Evolutionary conservation across 2,329 filamentous ascomycete species (phyloP), one percentile per base, ranked within the genome.

Genomic region (Fusarium goolgardi): DNA sequence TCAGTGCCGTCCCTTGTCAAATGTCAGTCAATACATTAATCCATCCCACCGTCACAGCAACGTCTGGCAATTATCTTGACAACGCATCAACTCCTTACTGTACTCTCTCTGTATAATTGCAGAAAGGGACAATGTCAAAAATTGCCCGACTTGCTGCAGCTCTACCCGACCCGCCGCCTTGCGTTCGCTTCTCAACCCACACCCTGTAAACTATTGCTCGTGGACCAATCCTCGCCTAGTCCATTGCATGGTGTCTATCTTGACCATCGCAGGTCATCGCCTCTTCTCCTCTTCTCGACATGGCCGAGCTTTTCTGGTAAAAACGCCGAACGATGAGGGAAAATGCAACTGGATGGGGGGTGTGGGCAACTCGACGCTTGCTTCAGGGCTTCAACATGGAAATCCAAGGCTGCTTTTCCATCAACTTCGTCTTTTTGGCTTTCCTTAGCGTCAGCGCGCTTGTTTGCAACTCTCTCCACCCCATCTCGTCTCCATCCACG

Each of bases 41-140:
- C 65, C 60, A 65, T 72, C 69, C 68, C 66, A 64, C 63, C 59
- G 58, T 76, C 73, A 75, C 72, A 40, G 47, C 64, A 74, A 78
- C 59, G 62, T 77, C 66, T 79, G 75, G 77, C 68, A 65, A 65
- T 74, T 69, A 72, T 75, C 73, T 78, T 85, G 83, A 84, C 83
- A 85, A 84, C 83, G 79, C 81, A 84, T 84, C 82, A 82, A 76
- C 78, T 74, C 76, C 74, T 75, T 70, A 65, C 65, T 65, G 60
- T 65, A 39, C 53, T 65, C 54, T 64, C 35, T 55, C 46, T 65
- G 54, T 64, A 63, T 55, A 64, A 43, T 65, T 65, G 32, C 60
- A 65, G 54, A 46, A 46, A 34, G 21, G 53, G 52, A 39, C 23
- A 64, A 46, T 53, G 63, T 43, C 58, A 60, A 35, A 70, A 70